Base-by-base conservation (phyloP, 495 filamentous ascomycete genomes). In the Penicillium samsonianum region DNA sequence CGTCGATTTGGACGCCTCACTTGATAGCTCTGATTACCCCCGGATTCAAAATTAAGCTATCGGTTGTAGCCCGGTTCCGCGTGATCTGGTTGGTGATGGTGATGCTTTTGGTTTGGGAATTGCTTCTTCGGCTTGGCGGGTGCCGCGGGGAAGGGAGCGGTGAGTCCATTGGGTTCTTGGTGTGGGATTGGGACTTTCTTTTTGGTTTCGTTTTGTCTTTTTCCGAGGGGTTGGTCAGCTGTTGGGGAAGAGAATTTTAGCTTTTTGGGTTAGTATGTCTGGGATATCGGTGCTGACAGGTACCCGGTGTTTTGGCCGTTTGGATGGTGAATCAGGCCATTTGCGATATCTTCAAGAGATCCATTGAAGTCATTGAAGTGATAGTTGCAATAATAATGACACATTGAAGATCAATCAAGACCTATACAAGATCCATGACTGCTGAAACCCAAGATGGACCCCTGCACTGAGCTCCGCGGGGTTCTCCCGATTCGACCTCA, bases 71-170 rank as follows among this genome's bases (percentile, higher is more conserved):
- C 28, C 12, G 14, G 10, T 4, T 14, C 40, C 40, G 25, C 28
- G 48, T 50, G 31, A 50, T 40, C 28, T 22, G 11, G 26, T 10
- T 30, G n/a, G n/a, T n/a, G n/a, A n/a, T n/a, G n/a, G 25, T 1
- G 12, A 35, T 17, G 12, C 22, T 41, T 41, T n/a, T 30, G 50
- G 16, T 14, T 22, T 44, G 51, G 52, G 42, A 22, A 14, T 46
- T 55, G 28, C 19, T 37, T 22, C 33, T 26, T 20, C 3, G 14
- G 11, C n/a, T 49, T 26, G 20, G 50, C 50, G 20, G 43, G 16
- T 28, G 37, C 23, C 23, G 50, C 50, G 41, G 41, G 19, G 28
- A 43, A 33, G 41, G 52, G 31, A 55, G 52, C 42, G 52, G 52
- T 55, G 52, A 55, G 41, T 7, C n/a, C 2, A 14, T 45, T 42